phyloP scores from a whole-genome alignment of 2,329 filamentous ascomycete genomes.

The Colletotrichum sp. region DNA sequence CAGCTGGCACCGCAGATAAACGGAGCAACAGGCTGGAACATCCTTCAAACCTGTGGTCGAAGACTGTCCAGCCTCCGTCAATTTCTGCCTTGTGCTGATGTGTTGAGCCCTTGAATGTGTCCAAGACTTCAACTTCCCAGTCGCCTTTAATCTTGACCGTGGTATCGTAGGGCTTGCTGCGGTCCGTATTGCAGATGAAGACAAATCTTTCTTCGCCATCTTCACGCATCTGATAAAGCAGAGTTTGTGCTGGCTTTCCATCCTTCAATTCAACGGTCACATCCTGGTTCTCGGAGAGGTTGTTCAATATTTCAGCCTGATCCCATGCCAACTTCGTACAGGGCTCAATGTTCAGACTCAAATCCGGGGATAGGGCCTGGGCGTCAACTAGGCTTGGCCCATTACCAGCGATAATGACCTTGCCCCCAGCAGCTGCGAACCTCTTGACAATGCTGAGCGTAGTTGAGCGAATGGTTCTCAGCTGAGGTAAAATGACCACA shows the following conservation, averaged over 20 bases:
- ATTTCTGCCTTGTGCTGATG: not conserved
- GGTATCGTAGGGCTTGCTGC: conserved; percentile 22
- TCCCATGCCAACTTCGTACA: not conserved
- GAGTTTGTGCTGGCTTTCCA: conserved; percentile 8
- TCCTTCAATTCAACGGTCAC: not conserved
- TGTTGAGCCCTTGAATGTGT: conserved; percentile 29
- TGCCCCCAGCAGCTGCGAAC: conserved; percentile 23
- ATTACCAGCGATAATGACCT: not conserved
- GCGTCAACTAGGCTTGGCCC: not conserved
- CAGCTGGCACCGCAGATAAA: not conserved
- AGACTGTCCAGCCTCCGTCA: conserved; percentile 25
- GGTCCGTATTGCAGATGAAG: conserved; percentile 35
- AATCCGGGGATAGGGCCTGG: not conserved
- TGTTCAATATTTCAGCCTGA: not conserved
- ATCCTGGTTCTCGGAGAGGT: not conserved
- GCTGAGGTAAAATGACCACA: conserved; percentile 31
- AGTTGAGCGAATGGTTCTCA: conserved; percentile 33
- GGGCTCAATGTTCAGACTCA: not conserved
- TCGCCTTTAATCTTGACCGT: conserved; percentile 26
- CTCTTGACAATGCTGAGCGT: conserved; percentile 27
- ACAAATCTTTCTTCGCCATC: conserved; percentile 30
- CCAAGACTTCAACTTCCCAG: conserved; percentile 30
- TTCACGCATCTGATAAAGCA: conserved; percentile 34
- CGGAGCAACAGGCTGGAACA: conserved; percentile 31
- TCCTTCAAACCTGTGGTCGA: conserved; percentile 30